Evolutionary conservation across 208 protist genomes (phyloP), one percentile per base, ranked within the genome.

Genomic region (Novymonas esmeraldas): DNA sequence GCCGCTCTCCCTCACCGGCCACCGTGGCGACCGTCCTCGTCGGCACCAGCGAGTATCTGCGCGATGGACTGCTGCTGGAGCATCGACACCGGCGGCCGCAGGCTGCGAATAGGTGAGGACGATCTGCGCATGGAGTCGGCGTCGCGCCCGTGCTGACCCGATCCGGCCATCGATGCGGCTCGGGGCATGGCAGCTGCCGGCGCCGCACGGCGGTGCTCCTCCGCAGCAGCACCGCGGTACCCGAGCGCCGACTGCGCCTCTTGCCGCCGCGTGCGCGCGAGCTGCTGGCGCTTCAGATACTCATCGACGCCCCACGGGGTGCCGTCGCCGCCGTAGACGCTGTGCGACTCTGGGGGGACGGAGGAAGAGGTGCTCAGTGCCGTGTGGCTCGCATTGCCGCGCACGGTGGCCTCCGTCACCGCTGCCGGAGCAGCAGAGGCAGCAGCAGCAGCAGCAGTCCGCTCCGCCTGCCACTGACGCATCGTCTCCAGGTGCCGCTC

Each of bases 401-500:
- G 63, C 70, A 4, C 67, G 59, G 10, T 73, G 66, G 26, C 36
- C 44, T 7, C 29, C 2, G 34, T 58, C 61, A 39, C 36, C 48
- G 51, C 33, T 16, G 41, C 68, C 45, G 54, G 69, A 41, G 73
- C 75, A 1, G 76, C 73, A 45, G 77, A n/a, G n/a, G n/a, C n/a
- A n/a, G n/a, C n/a, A n/a, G n/a, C n/a, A n/a, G 54, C 72, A 41
- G 73, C 75, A 1, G 76, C 73, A 45, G 77, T 66, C 31, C 75
- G 61, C 42, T 89, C 70, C 24, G 29, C 62, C 24, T 89, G 70
- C 73, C 45, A 76, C 51, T 54, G 48, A 20, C 74, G 64, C 57
- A 78, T 64, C 68, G 73, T 68, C 31, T 64, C 68, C n/a, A 89
- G 28, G 52, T 78, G 77, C 14, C 42, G 45, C 39, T 92, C 76